Conservation (phyloP, 1,284 basidiomycete genomes). For the Clitocybe nebularis region DNA sequence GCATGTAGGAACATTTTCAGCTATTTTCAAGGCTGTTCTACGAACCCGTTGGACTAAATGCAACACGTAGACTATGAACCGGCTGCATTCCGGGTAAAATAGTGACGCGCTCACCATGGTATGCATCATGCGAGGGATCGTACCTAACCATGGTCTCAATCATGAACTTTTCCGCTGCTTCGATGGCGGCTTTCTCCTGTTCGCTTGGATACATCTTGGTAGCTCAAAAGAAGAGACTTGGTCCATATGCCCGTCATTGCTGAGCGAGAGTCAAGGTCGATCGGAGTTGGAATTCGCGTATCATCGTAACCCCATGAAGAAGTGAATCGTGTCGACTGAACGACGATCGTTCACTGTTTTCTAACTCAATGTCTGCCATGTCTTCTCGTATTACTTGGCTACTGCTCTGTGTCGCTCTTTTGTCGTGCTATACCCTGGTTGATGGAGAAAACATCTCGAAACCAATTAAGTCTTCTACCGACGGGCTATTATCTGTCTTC, state of each 20-base stretch:
- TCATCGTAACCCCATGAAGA: background rate
- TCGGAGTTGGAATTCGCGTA: conserved; percentile 8
- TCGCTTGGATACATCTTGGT: conserved; percentile 34
- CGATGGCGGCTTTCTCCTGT: conserved; percentile 43
- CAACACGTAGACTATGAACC: conserved; percentile 2
- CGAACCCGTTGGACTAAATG: conserved; percentile 78
- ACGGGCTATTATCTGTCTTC: conserved; percentile 14
- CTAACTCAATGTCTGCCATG: conserved; percentile 19
- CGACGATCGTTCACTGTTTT: background rate
- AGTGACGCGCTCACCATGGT: conserved; percentile 60
- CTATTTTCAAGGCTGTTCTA: conserved; percentile 70
- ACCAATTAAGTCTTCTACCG: conserved; percentile 3
- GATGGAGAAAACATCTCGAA: background rate
- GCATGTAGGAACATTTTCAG: conserved; percentile 37
- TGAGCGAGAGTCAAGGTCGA: background rate
- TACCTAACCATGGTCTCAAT: conserved; percentile 75
- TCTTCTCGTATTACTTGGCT: conserved; percentile 19
- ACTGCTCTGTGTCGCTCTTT: conserved; percentile 37
- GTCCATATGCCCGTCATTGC: background rate
- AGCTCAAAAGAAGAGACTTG: conserved; percentile 5
- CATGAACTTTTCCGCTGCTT: conserved; percentile 70
- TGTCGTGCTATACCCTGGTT: conserved; percentile 23
- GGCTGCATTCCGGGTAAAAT: conserved; percentile 7
- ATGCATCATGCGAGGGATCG: conserved; percentile 88
- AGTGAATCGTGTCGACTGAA: background rate